phyloP scores from a whole-genome alignment of 1,284 basidiomycete genomes.

The Paramarasmius palmivorus region DNA sequence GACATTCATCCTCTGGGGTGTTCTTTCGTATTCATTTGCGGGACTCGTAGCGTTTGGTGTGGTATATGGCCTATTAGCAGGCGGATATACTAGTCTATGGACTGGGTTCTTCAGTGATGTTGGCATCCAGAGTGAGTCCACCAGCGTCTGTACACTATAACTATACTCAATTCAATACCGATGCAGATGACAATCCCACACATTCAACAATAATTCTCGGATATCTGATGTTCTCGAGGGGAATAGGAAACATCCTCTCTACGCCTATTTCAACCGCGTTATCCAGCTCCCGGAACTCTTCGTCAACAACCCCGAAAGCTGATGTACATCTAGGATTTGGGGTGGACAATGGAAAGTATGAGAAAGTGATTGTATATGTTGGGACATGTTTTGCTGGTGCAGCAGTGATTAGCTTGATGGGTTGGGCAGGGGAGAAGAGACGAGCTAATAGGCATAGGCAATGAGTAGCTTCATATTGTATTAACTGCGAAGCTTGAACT shows the following conservation, averaged over 20 bases:
- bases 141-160: background rate
- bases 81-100: slow-evolving; percentile 31
- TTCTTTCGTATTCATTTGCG: slow-evolving; percentile 29
- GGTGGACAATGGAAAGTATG: slow-evolving; percentile 27
- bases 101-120: slow-evolving; percentile 14
- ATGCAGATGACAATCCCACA: slow-evolving; percentile 3
- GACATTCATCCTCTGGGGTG: slow-evolving; percentile 41
- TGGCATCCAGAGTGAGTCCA: slow-evolving; percentile 10
- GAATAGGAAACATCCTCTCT: slow-evolving; percentile 12
- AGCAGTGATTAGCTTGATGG: slow-evolving; percentile 22
- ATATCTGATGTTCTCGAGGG: slow-evolving; percentile 9
- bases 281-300: background rate
- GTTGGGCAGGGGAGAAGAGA: slow-evolving; percentile 14
- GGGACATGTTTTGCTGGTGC: slow-evolving; percentile 32
- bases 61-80: slow-evolving; percentile 33
- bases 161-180: background rate
- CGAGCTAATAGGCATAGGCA: too few relatives aligned
- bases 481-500: too few relatives aligned
- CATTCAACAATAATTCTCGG: slow-evolving; percentile 8
- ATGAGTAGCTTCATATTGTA: too few relatives aligned
- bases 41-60: slow-evolving; percentile 35
- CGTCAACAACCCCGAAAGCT: background rate
- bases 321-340: slow-evolving; percentile 21
- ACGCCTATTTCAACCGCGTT: slow-evolving; percentile 10
- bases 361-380: slow-evolving; percentile 29